phyloP scores from a whole-genome alignment of 139 green algal genomes.

The Picochlorum sp. region DNA sequence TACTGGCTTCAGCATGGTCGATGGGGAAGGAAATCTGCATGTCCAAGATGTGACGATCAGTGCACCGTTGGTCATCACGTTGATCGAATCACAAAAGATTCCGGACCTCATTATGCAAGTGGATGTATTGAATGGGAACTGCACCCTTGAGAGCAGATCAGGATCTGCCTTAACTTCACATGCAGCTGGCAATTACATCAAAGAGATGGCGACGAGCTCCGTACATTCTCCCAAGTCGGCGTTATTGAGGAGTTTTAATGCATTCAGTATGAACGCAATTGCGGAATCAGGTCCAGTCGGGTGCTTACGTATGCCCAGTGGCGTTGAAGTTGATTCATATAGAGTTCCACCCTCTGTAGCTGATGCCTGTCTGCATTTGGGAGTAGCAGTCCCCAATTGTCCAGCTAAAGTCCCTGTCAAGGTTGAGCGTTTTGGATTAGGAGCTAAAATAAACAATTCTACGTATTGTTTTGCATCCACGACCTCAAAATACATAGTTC shows the following conservation, averaged over 20 bases:
- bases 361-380: conserved; percentile 41
- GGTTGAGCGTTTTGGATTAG: conserved; percentile 12
- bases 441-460: not conserved
- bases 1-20: conserved; percentile 8
- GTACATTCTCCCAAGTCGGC: too few species aligned
- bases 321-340: conserved; percentile 16
- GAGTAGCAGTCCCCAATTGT: conserved; percentile 17
- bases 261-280: not conserved
- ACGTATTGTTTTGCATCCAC: conserved; percentile 16
- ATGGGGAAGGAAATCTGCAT: not conserved
- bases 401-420: conserved; percentile 28
- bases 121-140: not conserved
- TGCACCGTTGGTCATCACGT: conserved; percentile 13
- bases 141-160: not conserved
- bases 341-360: conserved; percentile 27
- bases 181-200: not conserved
- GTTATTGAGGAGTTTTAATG: not conserved
- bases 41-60: conserved; percentile 21
- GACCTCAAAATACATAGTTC: conserved; percentile 8
- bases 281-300: conserved; percentile 3
- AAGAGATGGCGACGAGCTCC: too few species aligned
- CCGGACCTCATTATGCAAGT: too few species aligned
- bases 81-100: too few species aligned
- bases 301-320: not conserved
- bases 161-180: not conserved